phyloP scores from a whole-genome alignment of 768 basidiomycete genomes.

The Phaeotremella fagi region DNA sequence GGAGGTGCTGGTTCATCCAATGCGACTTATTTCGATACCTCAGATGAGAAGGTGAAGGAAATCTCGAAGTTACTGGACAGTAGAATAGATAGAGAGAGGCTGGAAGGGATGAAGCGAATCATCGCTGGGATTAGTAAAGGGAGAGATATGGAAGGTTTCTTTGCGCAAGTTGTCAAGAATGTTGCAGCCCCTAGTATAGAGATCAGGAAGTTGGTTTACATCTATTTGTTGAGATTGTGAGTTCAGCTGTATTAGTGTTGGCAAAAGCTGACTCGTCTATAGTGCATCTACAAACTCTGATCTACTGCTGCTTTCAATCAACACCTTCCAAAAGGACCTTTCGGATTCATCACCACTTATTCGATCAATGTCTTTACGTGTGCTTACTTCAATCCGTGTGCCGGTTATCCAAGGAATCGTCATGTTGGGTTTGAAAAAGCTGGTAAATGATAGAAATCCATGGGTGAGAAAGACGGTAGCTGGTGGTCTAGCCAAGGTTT shows the following conservation, averaged over 20 bases:
- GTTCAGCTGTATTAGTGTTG: slow-evolving; percentile 2
- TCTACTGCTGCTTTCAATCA: slow-evolving; percentile 89
- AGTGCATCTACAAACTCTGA: slow-evolving; percentile 85
- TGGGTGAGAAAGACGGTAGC: slow-evolving; percentile 93
- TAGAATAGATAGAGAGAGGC: slow-evolving; percentile 77
- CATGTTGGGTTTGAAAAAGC: slow-evolving; percentile 79
- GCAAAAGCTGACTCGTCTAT: neutral
- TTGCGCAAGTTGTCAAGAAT: slow-evolving; percentile 95
- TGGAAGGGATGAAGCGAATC: slow-evolving; percentile 91
- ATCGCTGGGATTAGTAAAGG: slow-evolving; percentile 93
- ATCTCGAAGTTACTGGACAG: slow-evolving; percentile 84
- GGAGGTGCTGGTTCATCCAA: slow-evolving; percentile 20
- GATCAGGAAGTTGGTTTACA: slow-evolving; percentile 91
- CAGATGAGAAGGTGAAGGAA: slow-evolving; percentile 77
- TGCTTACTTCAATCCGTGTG: slow-evolving; percentile 85
- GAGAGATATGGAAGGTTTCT: slow-evolving; percentile 85
- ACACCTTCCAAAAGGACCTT: slow-evolving; percentile 96
- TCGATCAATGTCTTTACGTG: slow-evolving; percentile 90
- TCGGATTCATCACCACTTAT: slow-evolving; percentile 88
- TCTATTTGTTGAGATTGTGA: slow-evolving; percentile 83
- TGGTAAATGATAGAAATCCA: slow-evolving; percentile 83
- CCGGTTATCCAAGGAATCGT: slow-evolving; percentile 64
- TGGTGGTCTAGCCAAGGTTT: slow-evolving; percentile 79
- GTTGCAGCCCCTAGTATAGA: slow-evolving; percentile 89
- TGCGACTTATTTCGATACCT: slow-evolving; percentile 42